A percentile compares a stretch with the other conserved stretches of the same genome.
Evolutionary conservation across 2,329 filamentous ascomycete genomes (phyloP).

Genomic region (Purpureocillium lavendulum): DNA sequence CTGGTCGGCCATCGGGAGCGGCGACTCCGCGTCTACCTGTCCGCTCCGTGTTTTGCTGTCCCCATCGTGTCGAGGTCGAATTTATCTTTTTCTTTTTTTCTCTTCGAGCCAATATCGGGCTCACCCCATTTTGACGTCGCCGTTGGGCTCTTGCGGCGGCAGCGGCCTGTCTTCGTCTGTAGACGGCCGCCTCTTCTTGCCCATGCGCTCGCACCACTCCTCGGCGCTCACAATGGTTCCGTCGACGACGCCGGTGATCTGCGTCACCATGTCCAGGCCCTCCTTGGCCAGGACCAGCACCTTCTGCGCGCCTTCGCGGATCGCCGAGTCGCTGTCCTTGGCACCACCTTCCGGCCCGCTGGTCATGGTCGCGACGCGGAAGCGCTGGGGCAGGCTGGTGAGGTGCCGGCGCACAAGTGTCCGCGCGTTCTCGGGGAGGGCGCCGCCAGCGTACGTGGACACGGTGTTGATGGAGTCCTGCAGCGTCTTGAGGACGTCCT

Average conservation of each 20-base stretch:
- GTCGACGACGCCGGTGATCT: slow-evolving; percentile 81
- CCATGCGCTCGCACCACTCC: slow-evolving; percentile 78
- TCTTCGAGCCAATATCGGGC: not conserved
- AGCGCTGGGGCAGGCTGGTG: slow-evolving; percentile 75
- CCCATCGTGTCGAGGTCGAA: too few relatives aligned
- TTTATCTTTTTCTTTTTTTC: too few relatives aligned
- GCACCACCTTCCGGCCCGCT: slow-evolving; percentile 16
- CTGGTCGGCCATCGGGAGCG: too few relatives aligned
- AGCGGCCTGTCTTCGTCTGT: slow-evolving; percentile 17
- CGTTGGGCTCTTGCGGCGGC: slow-evolving; percentile 2
- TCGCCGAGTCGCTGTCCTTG: slow-evolving; percentile 26
- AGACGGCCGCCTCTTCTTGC: slow-evolving; percentile 27
- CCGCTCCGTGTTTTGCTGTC: too few relatives aligned
- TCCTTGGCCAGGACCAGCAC: slow-evolving; percentile 84
- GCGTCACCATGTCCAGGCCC: slow-evolving; percentile 86
- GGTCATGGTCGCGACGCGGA: slow-evolving; percentile 59
- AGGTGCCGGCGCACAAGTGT: slow-evolving; percentile 77
- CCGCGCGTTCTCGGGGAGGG: slow-evolving; percentile 80
- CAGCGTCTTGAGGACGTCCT: slow-evolving; percentile 68
- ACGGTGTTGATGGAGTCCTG: slow-evolving; percentile 78
- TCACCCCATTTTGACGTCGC: slow-evolving; percentile 17
- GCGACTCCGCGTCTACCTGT: too few relatives aligned
- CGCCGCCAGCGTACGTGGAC: slow-evolving; percentile 83
- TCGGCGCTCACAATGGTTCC: slow-evolving; percentile 87
- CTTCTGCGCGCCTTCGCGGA: slow-evolving; percentile 56